Conservation (phyloP, 2,329 filamentous ascomycete genomes). For the Claviceps sp. region DNA sequence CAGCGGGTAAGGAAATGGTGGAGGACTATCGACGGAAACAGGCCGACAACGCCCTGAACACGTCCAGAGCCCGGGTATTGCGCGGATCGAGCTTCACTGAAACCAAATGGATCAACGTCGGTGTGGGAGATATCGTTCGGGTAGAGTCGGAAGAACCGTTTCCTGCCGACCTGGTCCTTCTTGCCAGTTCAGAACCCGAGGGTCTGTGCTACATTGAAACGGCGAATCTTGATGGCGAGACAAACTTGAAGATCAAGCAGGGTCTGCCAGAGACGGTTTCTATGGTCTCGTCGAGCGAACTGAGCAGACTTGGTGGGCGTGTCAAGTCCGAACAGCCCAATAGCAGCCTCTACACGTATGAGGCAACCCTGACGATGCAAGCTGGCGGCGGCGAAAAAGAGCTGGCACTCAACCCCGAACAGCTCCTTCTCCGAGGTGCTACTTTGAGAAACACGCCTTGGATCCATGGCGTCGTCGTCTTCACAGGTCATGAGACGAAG, state of each 20-base stretch:
- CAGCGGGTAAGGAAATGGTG: slow-evolving; percentile 83
- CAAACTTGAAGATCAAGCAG: slow-evolving; percentile 98
- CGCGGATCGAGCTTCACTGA: slow-evolving; percentile 75
- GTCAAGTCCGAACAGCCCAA: slow-evolving; percentile 94
- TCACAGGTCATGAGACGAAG: slow-evolving; percentile 89
- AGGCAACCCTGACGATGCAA: slow-evolving; percentile 86
- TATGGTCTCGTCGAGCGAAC: slow-evolving; percentile 73
- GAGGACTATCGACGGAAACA: slow-evolving; percentile 85
- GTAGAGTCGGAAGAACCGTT: slow-evolving; percentile 94
- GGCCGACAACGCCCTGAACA: slow-evolving; percentile 78
- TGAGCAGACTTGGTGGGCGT: slow-evolving; percentile 74
- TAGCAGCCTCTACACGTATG: slow-evolving; percentile 96
- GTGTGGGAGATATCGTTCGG: slow-evolving; percentile 82
- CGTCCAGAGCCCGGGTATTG: slow-evolving; percentile 71
- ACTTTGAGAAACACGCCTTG: slow-evolving; percentile 93
- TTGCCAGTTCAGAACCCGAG: slow-evolving; percentile 93
- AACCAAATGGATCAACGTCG: slow-evolving; percentile 85
- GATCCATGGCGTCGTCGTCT: slow-evolving; percentile 92
- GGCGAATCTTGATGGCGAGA: slow-evolving; percentile 93
- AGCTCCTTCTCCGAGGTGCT: slow-evolving; percentile 82
- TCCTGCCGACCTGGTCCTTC: slow-evolving; percentile 79
- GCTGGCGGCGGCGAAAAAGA: slow-evolving; percentile 88
- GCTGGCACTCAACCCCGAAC: slow-evolving; percentile 76
- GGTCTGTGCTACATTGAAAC: slow-evolving; percentile 98
- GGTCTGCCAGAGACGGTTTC: slow-evolving; percentile 82